These are phyloP conservation scores for Cicer yamashitae DNA, from an alignment of 306 rosid species.

Conservation along the genomic window DNA sequence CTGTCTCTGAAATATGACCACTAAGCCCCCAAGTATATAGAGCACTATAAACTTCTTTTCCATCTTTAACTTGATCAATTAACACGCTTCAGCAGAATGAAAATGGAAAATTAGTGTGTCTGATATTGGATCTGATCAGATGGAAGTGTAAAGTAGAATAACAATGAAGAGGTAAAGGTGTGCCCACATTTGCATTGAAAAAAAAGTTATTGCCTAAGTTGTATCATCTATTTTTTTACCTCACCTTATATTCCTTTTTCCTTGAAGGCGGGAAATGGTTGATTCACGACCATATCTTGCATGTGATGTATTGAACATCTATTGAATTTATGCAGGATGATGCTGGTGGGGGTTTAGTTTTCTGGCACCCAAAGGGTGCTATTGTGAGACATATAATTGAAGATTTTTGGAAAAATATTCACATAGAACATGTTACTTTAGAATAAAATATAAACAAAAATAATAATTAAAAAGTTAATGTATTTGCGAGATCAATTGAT, in stretches of 20 bases:
- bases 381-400: constrained; percentile 87
- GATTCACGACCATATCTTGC: constrained; percentile 40
- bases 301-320: constrained; percentile 40
- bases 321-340: constrained; percentile 67
- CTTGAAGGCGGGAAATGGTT: constrained; percentile 72
- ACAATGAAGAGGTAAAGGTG: constrained; percentile 41
- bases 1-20: constrained; percentile 27
- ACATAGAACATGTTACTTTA: too few relatives aligned
- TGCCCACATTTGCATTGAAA: constrained; percentile 39
- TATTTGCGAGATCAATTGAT: too few relatives aligned
- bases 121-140: constrained; percentile 45
- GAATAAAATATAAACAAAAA: too few relatives aligned
- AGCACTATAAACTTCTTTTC: constrained; percentile 35
- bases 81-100: constrained; percentile 47
- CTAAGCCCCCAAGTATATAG: constrained; percentile 33
- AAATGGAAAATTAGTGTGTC: constrained; percentile 47
- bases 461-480: too few relatives aligned
- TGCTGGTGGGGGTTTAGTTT: constrained; percentile 97
- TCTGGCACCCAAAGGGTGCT: constrained; percentile 99
- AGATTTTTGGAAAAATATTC: constrained; percentile 40
- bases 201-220: constrained; percentile 24
- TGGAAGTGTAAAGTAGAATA: constrained; percentile 49
- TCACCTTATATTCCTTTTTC: constrained; percentile 33
- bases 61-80: constrained; percentile 45
- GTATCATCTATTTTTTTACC: constrained; percentile 33